Evolutionary conservation across 805 yeast genomes (phyloP), one percentile per base, ranked within the genome.

Genomic region (Candida silvicultrix): DNA sequence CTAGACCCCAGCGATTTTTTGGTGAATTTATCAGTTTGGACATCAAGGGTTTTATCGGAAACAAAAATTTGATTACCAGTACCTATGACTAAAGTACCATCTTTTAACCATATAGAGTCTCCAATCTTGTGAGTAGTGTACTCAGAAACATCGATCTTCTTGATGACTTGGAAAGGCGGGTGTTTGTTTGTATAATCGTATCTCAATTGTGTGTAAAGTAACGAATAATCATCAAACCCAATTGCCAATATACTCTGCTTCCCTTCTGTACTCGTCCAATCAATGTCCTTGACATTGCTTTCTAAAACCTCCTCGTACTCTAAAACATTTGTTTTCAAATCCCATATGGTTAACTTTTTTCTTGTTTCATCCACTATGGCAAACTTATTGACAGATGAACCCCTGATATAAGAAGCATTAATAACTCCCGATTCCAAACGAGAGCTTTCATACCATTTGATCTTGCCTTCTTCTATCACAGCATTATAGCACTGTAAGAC

Each of bases 51-150:
- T 55, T 85, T 82, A 59, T 89, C 95, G 48, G 86, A 86, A 32
- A 90, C 73, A 55, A 86, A 89, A 41, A 90, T 74, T 60, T 90
- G 97, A 63, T 90, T 90, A 0, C 97, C 97, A 15, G 92, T 73
- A 3, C 94, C 97, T 46, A 88, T 79, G 1, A 86, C 90, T 45
- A 90, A 72, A 16, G 81, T 75, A 1, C 95, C 96, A 56, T 83
- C 80, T 41, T 76, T 73, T 51, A 92, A 68, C 97, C 97, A 92
- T 14, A 85, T 71, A 15, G 95, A 84, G 60, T 90, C 97, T 8
- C 96, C 97, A 48, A 90, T 89, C 15, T 71, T 71, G 59, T 89
- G 96, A 0, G 86, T 69, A 0, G 97, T 89, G 56, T 76, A 85
- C 31, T 73, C 73, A 1, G 80, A 70, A 3, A 90, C 78, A 55